A percentile compares a stretch with the other conserved stretches of the same genome.
Conservation (phyloP, 2,329 filamentous ascomycete genomes). For the Mollisia scopiformis region DNA sequence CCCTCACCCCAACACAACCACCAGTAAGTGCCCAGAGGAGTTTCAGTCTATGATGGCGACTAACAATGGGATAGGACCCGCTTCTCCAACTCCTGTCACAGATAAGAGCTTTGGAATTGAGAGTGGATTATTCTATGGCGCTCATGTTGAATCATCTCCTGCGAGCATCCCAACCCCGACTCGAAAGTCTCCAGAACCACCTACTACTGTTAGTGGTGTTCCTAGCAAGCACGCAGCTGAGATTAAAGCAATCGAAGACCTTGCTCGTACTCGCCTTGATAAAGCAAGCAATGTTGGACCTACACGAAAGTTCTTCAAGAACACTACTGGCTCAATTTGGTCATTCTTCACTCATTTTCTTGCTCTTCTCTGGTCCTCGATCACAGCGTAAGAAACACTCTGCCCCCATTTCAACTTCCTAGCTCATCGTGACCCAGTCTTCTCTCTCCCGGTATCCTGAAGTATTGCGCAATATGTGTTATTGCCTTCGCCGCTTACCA, state of each 20-base stretch:
- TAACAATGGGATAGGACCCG: constrained; percentile 3
- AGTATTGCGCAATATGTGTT: neutral
- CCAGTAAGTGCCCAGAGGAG: constrained; percentile 13
- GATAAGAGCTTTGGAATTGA: constrained; percentile 41
- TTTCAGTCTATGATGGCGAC: constrained; percentile 1
- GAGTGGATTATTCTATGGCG: constrained; percentile 39
- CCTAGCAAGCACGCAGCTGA: too few species aligned
- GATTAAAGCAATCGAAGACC: neutral
- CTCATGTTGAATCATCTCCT: constrained; percentile 36
- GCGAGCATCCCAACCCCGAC: constrained; percentile 7
- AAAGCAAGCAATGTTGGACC: neutral
- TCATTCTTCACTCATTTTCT: too few species aligned
- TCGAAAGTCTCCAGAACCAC: constrained; percentile 6
- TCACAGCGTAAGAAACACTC: too few species aligned
- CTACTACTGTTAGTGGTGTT: too few species aligned
- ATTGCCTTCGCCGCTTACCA: neutral
- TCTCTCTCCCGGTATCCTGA: neutral
- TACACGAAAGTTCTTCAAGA: too few species aligned
- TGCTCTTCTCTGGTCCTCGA: too few species aligned
- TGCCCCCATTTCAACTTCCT: too few species aligned
- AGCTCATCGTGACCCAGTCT: too few species aligned
- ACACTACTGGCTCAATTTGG: too few species aligned
- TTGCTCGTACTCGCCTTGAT: neutral
- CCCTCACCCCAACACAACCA: constrained; percentile 11
- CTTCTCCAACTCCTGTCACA: neutral